phyloP scores from a whole-genome alignment of 202 grass and related monocot species.

The Alloteropsis angusta region DNA sequence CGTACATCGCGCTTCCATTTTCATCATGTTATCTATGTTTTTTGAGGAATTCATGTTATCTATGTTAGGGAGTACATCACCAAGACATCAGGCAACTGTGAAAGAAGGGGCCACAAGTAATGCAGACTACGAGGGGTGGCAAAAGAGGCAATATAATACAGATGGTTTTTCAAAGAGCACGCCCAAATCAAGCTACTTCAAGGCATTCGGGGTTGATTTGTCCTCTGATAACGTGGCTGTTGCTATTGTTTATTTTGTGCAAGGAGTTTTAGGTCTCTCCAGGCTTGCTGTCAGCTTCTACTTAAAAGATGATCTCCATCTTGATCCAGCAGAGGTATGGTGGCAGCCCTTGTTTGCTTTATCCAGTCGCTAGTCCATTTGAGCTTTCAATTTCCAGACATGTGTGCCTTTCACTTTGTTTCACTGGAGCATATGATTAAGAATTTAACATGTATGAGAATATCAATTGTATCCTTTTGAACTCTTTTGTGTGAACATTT shows the following conservation, averaged over 20 bases:
- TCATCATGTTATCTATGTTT: neutral
- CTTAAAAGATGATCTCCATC: slow-evolving; percentile 89
- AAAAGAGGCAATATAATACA: neutral
- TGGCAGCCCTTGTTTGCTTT: neutral
- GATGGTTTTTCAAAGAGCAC: slow-evolving; percentile 33
- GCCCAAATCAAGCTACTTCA: slow-evolving; percentile 34
- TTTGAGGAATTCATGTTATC: neutral
- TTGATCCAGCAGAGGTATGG: slow-evolving; percentile 93
- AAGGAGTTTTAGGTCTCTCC: slow-evolving; percentile 88
- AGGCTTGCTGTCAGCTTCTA: slow-evolving; percentile 95
- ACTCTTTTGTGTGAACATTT: neutral
- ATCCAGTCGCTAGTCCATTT: neutral
- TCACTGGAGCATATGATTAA: neutral
- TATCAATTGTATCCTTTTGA: slow-evolving; percentile 16
- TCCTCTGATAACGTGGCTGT: slow-evolving; percentile 86
- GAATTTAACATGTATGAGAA: neutral
- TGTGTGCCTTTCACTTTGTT: neutral
- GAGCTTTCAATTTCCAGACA: neutral
- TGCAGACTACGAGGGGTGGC: neutral
- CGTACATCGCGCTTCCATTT: neutral
- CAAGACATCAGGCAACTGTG: neutral
- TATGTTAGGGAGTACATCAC: slow-evolving; percentile 1
- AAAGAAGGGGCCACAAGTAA: neutral
- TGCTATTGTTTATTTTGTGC: slow-evolving; percentile 91
- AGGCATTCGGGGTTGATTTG: slow-evolving; percentile 75